Base-by-base conservation (phyloP, 371 early-diverging fungal genomes). In the Apophysomyces trapeziformis region DNA sequence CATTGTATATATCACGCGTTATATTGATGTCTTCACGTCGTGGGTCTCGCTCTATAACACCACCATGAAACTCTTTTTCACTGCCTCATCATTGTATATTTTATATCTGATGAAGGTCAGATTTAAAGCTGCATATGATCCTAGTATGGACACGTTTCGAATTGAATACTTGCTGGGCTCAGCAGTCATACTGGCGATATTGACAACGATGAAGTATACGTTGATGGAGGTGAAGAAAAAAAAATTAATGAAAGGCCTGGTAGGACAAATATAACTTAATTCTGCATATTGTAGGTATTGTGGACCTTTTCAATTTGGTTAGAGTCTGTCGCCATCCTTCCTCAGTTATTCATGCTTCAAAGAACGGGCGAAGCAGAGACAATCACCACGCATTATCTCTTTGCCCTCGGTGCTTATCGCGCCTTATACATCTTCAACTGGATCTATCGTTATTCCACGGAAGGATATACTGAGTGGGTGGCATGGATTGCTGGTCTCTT, bases 341-440 rank as follows among this genome's bases (percentile, higher is more conserved):
- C 99, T 16, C 99, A 99, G 78, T 88, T 99, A 32, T 96, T 96
- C 73, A 94, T 96, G 89, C 80, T 99, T 59, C 92, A 96, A 35
- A 89, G 96, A 66, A 97, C 97, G 4, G 99, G 99, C 16, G 99
- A 99, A 75, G 98, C 98, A 11, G 99, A 99, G 71, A 96, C 95
- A 6, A 97, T 99, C 70, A 99, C 99, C 1, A 91, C 96, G 2
- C 98, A 97, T 72, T 99, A 99, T 79, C 79, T 99, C 43, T 95
- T 99, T 78, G 95, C 99, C 2, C 79, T 99, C 21, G 99, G 99
- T 5, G 93, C 92, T 2, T 99, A 99, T 77, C 93, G 99, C 39
- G 91, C 89, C 0, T 77, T 98, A 16, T 99, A 99, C 82, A 74
- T 99, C 13, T 61, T 97, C 60, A 97, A 98, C 75, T 99, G 99